phyloP scores from a whole-genome alignment of 1,139 yeast species.

The Diutina pseudorugosa region DNA sequence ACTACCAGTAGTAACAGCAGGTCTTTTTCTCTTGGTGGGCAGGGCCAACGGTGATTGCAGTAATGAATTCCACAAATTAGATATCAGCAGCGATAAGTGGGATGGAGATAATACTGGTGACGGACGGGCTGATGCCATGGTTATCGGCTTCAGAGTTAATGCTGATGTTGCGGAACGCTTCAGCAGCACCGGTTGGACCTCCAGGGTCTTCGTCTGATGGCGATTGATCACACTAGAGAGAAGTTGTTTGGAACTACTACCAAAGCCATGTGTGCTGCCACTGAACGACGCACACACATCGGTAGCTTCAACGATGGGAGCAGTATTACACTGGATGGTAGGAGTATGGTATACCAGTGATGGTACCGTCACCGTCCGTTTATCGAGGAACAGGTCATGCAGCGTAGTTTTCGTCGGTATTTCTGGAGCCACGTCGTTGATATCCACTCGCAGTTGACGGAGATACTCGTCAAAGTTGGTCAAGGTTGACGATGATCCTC shows the following conservation, averaged over 20 bases:
- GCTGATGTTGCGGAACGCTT: neutral
- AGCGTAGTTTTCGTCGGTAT: neutral
- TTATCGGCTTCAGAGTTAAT: neutral
- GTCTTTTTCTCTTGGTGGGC: neutral
- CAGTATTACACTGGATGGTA: neutral
- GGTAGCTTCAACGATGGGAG: neutral
- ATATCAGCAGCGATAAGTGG: neutral
- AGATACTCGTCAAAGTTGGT: neutral
- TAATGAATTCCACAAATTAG: neutral
- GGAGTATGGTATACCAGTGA: neutral
- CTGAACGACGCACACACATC: neutral
- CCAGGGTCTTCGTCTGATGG: neutral
- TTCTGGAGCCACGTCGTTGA: neutral
- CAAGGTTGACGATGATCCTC: neutral
- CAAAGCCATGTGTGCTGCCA: neutral
- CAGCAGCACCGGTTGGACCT: neutral
- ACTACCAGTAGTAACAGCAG: too few species aligned
- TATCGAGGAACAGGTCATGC: slow-evolving; percentile 1
- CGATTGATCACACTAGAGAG: neutral
- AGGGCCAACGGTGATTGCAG: neutral
- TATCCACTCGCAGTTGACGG: neutral
- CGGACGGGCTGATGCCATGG: neutral
- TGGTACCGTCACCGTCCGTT: neutral
- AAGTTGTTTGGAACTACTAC: neutral
- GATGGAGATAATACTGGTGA: neutral